Percentiles rank a stretch among this genome's conserved stretches.
Conservation (phyloP, 257 asterid species). For the Nicotiana otophora region DNA sequence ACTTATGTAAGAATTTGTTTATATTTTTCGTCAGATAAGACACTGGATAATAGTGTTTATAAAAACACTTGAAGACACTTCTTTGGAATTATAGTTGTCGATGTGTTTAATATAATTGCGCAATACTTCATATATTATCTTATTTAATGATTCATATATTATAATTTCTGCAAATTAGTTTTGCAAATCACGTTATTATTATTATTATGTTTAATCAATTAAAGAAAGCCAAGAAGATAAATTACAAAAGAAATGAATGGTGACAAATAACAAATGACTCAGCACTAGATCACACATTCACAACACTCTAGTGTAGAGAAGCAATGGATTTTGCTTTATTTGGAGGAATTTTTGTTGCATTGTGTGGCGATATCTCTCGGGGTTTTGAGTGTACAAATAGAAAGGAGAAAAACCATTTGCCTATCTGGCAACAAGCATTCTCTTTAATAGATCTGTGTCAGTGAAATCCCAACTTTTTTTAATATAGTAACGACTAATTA, state of each 20-base stretch:
- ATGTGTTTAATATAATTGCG: no score
- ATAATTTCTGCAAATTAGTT: no score
- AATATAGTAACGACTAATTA: not conserved
- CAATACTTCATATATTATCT: no score
- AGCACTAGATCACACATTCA: not conserved
- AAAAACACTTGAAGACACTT: no score
- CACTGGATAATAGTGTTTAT: no score
- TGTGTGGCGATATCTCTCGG: not conserved
- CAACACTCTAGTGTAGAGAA: not conserved
- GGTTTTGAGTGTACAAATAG: not conserved
- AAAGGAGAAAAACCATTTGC: not conserved
- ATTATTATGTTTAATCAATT: not conserved
- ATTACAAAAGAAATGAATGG: not conserved
- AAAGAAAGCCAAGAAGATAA: not conserved
- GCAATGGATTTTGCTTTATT: not conserved
- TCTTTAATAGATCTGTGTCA: not conserved
- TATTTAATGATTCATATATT: no score
- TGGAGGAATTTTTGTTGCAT: not conserved
- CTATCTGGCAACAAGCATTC: not conserved
- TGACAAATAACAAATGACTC: not conserved
- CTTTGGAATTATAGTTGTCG: no score
- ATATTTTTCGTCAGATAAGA: no score
- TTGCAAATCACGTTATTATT: no score
- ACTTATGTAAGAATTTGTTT: no score
- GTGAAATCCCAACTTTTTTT: not conserved